Evolutionary conservation across 2,329 filamentous ascomycete genomes (phyloP), one percentile per base, ranked within the genome.

Genomic region (Hymenoscyphus scutula): DNA sequence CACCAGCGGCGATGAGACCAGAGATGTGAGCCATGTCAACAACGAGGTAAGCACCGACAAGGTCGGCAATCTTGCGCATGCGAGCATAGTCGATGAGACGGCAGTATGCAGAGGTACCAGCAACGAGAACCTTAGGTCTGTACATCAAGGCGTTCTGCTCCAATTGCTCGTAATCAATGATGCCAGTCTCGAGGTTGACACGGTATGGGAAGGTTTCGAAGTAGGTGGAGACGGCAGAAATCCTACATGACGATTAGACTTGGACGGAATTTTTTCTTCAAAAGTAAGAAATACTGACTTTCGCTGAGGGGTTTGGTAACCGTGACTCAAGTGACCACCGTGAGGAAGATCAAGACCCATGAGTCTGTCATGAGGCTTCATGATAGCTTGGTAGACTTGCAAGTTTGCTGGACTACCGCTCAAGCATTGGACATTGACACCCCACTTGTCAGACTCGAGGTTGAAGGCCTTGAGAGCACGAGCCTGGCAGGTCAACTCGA

Each of bases 11-110:
- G 68, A 99, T 90, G 56, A 99, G 87, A 74, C 95, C 95, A 56
- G 94, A 98, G 77, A 99, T 98, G 80, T 99, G 95, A 62, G 95
- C 95, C 92, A 99, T 99, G 74, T 99, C 95, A 68, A 95, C 92
- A 67, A 99, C 85, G 59, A 99, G 87, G 81, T 98, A 99, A 68
- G 94, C 93, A 74, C 92, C 92, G 63, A 97, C 90, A 53, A 88
- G 90, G 79, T 98, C 93, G 66, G 93, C 92, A 74, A 98, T 96
- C 82, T 96, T 87, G 76, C 92, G 91, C 92, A 99, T 97, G 76
- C 92, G 91, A 70, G 85, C 87, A 78, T 98, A 99, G 82, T 99
- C 94, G 74, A 99, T 97, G 75, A 96, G 85, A 71, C 95, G 91
- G 84, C 94, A 97, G 88, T 99, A 99, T 62, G 95, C 95, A 60